Conservation (phyloP, 352 stramenopile genomes). For the Phytophthora agathidicida region DNA sequence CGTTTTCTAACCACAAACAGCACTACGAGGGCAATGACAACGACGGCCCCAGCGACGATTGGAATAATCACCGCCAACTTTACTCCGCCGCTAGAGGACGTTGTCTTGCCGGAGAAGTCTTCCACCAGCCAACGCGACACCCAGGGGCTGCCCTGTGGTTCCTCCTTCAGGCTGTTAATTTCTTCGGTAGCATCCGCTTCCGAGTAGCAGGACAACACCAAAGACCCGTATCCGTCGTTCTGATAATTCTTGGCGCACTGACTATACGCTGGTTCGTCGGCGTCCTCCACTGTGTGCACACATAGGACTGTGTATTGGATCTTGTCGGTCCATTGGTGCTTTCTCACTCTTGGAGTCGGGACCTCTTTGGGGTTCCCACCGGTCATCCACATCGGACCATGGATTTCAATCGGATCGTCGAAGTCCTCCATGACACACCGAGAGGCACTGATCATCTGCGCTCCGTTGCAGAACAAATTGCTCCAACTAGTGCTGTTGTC, state of each 20-base stretch:
- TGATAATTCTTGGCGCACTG: slow-evolving; percentile 1
- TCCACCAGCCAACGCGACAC: slow-evolving; percentile 21
- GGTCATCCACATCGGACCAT: slow-evolving; percentile 37
- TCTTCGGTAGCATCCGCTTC: background rate
- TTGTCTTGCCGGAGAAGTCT: background rate
- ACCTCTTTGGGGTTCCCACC: slow-evolving; percentile 26
- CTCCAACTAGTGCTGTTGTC: slow-evolving; percentile 1
- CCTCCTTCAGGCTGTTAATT: background rate
- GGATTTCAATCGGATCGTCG: background rate
- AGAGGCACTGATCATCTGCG: slow-evolving; percentile 22
- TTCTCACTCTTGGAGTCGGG: background rate
- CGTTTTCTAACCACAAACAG: slow-evolving; percentile 12
- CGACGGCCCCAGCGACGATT: slow-evolving; percentile 19
- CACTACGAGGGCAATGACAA: slow-evolving; percentile 17
- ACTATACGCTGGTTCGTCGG: slow-evolving; percentile 17
- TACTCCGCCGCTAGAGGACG: background rate
- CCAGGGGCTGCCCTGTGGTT: slow-evolving; percentile 14
- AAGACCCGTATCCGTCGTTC: slow-evolving; percentile 24
- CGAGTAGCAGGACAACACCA: slow-evolving; percentile 27
- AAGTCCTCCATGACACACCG: slow-evolving; percentile 27
- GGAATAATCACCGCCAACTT: slow-evolving; percentile 15
- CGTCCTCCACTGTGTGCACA: slow-evolving; percentile 14
- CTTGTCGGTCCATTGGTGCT: slow-evolving; percentile 24
- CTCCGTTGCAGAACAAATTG: slow-evolving; percentile 30
- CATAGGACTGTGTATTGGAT: slow-evolving; percentile 24